Conservation (phyloP, 2,329 filamentous ascomycete genomes). For the Canariomyces notabilis region DNA sequence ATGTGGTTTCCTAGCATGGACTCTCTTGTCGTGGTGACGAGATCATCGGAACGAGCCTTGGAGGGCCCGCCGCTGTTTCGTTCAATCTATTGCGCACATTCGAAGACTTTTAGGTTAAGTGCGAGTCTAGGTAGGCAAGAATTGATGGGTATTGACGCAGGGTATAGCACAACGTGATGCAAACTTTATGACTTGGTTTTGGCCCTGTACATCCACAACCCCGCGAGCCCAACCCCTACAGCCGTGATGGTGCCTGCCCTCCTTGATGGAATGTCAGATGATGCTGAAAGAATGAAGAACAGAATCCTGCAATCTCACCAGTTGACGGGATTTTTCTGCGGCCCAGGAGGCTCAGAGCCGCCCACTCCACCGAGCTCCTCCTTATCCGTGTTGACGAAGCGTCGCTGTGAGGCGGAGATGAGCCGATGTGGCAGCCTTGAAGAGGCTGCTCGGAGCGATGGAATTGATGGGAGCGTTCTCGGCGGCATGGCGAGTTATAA, state of each 20-base stretch:
- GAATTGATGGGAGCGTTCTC: neutral
- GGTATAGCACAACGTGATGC: too few species aligned
- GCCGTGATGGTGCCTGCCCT: constrained; percentile 13
- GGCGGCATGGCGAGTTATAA: neutral
- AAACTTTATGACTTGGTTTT: constrained; percentile 2
- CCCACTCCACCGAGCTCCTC: constrained; percentile 11
- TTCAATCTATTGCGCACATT: neutral
- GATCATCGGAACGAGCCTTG: neutral
- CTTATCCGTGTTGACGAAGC: constrained; percentile 8
- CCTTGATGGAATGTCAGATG: constrained; percentile 3
- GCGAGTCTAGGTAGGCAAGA: too few species aligned
- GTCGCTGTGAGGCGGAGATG: neutral
- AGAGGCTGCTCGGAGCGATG: neutral
- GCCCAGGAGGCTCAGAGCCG: constrained; percentile 8
- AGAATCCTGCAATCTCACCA: neutral
- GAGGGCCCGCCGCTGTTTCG: neutral
- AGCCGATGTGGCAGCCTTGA: neutral
- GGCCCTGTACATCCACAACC: constrained; percentile 8
- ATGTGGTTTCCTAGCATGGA: neutral
- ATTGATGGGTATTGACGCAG: too few species aligned
- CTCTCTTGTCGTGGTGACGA: neutral
- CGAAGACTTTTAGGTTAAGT: neutral
- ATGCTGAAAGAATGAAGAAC: neutral
- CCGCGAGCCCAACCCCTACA: constrained; percentile 5
- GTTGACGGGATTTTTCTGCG: constrained; percentile 10